These are phyloP conservation scores for Trametes cingulata DNA, from an alignment of 768 basidiomycete species.

Conservation along the genomic window DNA sequence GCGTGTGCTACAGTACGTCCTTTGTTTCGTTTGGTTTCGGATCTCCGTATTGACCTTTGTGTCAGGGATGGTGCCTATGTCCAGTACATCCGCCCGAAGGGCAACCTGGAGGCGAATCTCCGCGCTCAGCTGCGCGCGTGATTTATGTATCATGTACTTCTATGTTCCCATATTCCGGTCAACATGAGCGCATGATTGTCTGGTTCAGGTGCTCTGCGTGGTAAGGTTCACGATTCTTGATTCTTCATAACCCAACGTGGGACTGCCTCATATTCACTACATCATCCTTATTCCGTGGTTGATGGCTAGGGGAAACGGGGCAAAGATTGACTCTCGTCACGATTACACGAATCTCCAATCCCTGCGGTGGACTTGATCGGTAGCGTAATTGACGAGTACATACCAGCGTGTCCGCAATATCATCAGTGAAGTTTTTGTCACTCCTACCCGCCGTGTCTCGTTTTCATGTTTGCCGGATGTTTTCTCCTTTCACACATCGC, in stretches of 20 bases:
- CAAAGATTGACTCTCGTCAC: conserved; percentile 50
- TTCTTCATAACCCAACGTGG: background rate
- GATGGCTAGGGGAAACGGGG: conserved; percentile 85
- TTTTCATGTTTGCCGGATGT: no score
- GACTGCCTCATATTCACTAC: conserved; percentile 74
- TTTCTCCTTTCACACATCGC: no score
- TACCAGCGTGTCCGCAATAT: background rate
- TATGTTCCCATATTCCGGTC: conserved; percentile 19
- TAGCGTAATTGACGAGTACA: conserved; percentile 11
- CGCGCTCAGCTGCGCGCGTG: conserved; percentile 79
- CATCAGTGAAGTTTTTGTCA: no score
- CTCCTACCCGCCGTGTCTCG: no score
- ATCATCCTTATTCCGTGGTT: conserved; percentile 53
- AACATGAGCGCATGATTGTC: conserved; percentile 15
- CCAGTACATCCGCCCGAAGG: conserved; percentile 89
- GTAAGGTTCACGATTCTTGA: background rate
- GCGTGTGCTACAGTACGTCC: conserved; percentile 80
- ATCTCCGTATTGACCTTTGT: conserved; percentile 12
- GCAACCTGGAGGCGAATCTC: conserved; percentile 82
- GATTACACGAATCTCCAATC: background rate
- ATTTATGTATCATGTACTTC: conserved; percentile 32
- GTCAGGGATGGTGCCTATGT: conserved; percentile 92
- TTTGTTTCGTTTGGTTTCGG: background rate
- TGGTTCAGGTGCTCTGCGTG: conserved; percentile 19
- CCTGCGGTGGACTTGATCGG: background rate